These are phyloP conservation scores for Alternaria ethzedia DNA, from an alignment of 2,329 filamentous ascomycete genomes.

Conservation along the genomic window DNA sequence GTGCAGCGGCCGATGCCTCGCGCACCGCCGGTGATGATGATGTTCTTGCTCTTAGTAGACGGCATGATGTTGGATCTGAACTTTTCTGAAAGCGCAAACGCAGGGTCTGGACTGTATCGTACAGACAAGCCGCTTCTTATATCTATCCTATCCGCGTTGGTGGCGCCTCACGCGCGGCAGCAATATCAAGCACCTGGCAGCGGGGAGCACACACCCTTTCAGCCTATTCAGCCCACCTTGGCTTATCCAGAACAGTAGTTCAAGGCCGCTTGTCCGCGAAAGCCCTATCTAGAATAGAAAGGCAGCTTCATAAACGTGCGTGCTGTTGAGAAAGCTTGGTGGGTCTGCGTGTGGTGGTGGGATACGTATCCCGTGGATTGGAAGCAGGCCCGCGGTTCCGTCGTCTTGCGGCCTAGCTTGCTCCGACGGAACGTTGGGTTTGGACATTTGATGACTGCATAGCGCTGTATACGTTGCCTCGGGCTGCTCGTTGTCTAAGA, in stretches of 20 bases:
- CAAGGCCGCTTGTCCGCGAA: background rate
- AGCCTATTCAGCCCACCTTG: slow-evolving; percentile 18
- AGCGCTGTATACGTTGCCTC: background rate
- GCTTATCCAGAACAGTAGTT: background rate
- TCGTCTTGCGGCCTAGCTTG: background rate
- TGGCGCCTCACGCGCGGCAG: slow-evolving; percentile 6
- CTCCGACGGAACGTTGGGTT: background rate
- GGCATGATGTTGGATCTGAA: slow-evolving; percentile 15
- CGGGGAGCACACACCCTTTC: slow-evolving; percentile 8
- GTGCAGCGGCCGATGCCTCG: slow-evolving; percentile 54
- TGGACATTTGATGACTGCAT: background rate
- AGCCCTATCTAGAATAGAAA: background rate
- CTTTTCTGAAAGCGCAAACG: background rate
- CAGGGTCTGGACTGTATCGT: background rate
- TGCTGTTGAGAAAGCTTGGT: background rate
- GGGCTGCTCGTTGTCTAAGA: background rate
- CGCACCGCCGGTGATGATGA: slow-evolving; percentile 51
- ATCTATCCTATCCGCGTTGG: background rate
- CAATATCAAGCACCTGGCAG: slow-evolving; percentile 7
- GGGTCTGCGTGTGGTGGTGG: background rate
- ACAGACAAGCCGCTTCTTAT: background rate
- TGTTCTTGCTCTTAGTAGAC: slow-evolving; percentile 30
- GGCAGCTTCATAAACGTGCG: background rate
- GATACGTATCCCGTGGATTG: background rate
- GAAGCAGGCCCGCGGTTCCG: slow-evolving; percentile 14